Evolutionary conservation across 2,329 filamentous ascomycete genomes (phyloP), one percentile per base, ranked within the genome.

Genomic region (Pseudogymnoascus sp.): DNA sequence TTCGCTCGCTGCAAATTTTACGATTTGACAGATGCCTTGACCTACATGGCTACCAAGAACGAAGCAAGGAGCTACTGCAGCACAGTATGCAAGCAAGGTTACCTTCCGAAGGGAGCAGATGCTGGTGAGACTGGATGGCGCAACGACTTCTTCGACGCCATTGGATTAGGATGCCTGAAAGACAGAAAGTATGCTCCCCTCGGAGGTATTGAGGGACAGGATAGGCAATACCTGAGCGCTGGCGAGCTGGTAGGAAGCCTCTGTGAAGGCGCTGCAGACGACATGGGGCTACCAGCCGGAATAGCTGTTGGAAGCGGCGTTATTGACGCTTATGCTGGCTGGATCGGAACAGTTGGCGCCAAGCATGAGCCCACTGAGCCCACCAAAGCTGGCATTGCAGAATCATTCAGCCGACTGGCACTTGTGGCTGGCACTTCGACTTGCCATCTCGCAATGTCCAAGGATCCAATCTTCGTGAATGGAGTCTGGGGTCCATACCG

Each of bases 111-210:
- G n/a, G 94, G 94, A 59, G 92, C 97, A 5, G 94, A 99, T 69
- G 92, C 92, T 58, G 97, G 92, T 74, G 90, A 96, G 63, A 97
- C 97, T 78, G 94, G 94, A 35, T 99, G 94, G 94, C 93, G 97
- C 74, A 89, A 93, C 68, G 93, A 97, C 71, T 99, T 99, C 72
- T 85, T 96, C 66, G 83, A 84, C 31, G 83, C 87, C 7, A 95
- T 99, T 71, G 94, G 94, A 13, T 81, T 99, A n/a, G 82, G 82
- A 37, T 92, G 96, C 67, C 78, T 99, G 62, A 84, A 83, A 58
- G 83, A 95, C 69, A 89, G 97, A 71, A 84, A 95, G 71, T 99
- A 96, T 74, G 89, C 89, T 79, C 87, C 92, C 67, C 89, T 99
- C 82, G 94, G 94, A 66, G 94, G 94, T 67, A 91, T 99, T 69